A percentile compares a stretch with the other conserved stretches of the same genome.
Evolutionary conservation across 345 rosid species (phyloP).

Genomic region (Limnanthes douglasii): DNA sequence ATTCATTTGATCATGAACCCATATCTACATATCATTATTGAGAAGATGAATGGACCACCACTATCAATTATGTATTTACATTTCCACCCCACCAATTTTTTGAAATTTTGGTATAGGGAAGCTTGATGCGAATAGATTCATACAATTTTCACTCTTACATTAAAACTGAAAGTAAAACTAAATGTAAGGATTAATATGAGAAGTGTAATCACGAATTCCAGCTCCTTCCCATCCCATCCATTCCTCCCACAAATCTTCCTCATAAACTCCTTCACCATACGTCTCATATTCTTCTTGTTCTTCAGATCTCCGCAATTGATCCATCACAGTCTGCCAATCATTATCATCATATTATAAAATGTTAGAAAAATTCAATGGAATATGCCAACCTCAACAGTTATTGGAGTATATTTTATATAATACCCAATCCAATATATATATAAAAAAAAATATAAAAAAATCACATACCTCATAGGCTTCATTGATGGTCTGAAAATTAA

Average conservation of each 20-base stretch:
- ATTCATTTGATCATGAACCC: no score
- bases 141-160: neutral
- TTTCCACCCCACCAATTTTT: no score
- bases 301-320: constrained; percentile 30
- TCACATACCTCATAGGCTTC: constrained; percentile 83
- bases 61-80: no score
- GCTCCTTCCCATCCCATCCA: constrained; percentile 99
- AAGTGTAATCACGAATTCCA: constrained; percentile 63
- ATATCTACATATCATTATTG: no score
- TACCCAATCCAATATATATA: neutral
- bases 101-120: neutral
- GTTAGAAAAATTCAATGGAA: constrained; percentile 1
- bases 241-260: constrained; percentile 77
- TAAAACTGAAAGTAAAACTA: constrained; percentile 5
- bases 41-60: no score
- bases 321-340: constrained; percentile 40
- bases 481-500: constrained; percentile 55
- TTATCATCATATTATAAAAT: neutral
- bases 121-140: neutral
- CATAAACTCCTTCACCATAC: constrained; percentile 27
- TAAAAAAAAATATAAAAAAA: neutral
- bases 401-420: neutral
- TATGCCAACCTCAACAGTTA: neutral
- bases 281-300: constrained; percentile 14
- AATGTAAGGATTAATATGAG: constrained; percentile 74